phyloP scores from a whole-genome alignment of 495 filamentous ascomycete species.

The Tuber melanosporum region DNA sequence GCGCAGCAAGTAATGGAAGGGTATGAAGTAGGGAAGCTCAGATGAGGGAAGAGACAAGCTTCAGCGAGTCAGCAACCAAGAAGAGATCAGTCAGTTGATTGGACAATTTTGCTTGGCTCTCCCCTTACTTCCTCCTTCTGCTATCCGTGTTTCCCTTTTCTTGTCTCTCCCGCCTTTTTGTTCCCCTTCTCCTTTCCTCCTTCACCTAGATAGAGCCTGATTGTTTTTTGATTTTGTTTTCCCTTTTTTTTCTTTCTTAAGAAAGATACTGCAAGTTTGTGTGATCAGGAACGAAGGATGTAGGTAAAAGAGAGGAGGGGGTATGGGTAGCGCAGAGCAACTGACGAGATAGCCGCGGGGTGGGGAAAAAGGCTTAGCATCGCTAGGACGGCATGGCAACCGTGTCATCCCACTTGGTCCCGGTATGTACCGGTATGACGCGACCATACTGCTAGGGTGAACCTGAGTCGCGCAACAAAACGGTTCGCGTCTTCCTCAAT shows the following conservation, averaged over 20 bases:
- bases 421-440: background rate
- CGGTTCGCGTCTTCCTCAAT: slow-evolving; percentile 10
- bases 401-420: background rate
- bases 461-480: background rate
- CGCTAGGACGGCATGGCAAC: slow-evolving; percentile 12
- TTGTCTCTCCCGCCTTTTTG: slow-evolving; percentile 27
- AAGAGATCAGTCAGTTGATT: background rate
- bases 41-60: background rate
- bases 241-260: slow-evolving; percentile 14
- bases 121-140: background rate
- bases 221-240: slow-evolving; percentile 11
- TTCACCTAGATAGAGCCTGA: background rate
- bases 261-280: slow-evolving; percentile 1
- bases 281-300: slow-evolving; percentile 20
- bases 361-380: slow-evolving; percentile 23
- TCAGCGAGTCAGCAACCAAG: background rate
- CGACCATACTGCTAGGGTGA: background rate
- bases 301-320: slow-evolving; percentile 9
- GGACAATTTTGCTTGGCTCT: background rate
- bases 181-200: slow-evolving; percentile 7
- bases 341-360: slow-evolving; percentile 20
- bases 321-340: slow-evolving; percentile 10
- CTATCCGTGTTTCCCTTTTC: background rate
- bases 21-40: background rate
- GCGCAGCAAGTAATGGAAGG: background rate